Evolutionary conservation across 2,329 filamentous ascomycete species (phyloP), one percentile per base, ranked within the genome.

Genomic region (Exophiala bonariae): DNA sequence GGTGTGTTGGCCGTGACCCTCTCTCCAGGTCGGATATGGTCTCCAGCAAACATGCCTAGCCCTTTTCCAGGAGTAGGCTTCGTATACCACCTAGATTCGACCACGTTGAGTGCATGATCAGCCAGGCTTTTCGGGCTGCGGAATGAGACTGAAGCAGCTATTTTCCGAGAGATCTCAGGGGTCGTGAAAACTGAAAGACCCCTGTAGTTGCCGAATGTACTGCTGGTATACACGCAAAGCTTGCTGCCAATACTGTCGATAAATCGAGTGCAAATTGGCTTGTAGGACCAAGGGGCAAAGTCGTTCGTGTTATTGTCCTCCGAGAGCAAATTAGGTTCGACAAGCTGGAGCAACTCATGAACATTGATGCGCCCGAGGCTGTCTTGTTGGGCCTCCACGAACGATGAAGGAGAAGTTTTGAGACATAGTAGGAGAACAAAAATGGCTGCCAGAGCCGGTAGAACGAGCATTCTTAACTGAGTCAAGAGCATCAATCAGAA

Each of bases 151-250:
- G 41, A 18, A 3, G 11, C n/a, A 2, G 17, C 38, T 4, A 50
- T 28, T 32, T 42, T 22, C 10, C 20, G n/a, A 7, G 52, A 48
- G 14, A 52, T 38, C 4, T 23, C 17, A 3, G 52, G 48, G 3
- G 52, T 55, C 1, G 52, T 55, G 37, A 55, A 55, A 11, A 52
- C 14, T 9, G 52, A 51, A 23, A 55, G 46, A 2, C 52, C 49
- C 14, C 52, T 17, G 8, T 42, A 41, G 11, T 34, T 16, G 14
- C 30, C 28, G 32, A 55, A 55, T 1, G 10, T 14, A 4, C 5
- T 10, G 18, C 40, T 35, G 0, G 48, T 49, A 36, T 55, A 55
- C 9, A 55, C 49, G 31, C 52, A 55, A 8, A 55, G 41, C 31
- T 39, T 31, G 42, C 45, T 49, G 26, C 38, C 31, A 20, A 55